Evolutionary conservation across 768 basidiomycete species (phyloP).

Genomic region (Boletus rubescentipes): DNA sequence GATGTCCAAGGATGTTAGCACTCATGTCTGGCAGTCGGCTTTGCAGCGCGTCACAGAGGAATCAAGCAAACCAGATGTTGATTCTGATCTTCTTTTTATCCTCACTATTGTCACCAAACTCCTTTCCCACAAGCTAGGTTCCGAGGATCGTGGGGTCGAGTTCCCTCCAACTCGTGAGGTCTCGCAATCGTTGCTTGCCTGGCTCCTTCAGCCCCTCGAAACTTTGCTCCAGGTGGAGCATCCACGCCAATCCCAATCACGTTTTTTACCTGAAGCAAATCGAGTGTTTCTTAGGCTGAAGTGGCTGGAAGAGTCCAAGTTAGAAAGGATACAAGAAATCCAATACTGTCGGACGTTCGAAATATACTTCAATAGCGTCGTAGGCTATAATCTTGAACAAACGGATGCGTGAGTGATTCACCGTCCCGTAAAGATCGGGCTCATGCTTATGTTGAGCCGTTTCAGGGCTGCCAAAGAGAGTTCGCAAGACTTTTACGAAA

Average conservation of each 20-base stretch:
- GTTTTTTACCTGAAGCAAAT: constrained; percentile 2
- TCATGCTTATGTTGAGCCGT: not conserved
- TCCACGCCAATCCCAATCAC: not conserved
- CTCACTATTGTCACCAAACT: not conserved
- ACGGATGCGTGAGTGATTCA: not conserved
- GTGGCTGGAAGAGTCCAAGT: not conserved
- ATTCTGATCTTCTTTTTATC: constrained; percentile 3
- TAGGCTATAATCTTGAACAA: not conserved
- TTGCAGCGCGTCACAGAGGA: not conserved
- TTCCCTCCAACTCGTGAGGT: not conserved
- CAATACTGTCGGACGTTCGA: constrained; percentile 5
- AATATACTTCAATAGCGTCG: constrained; percentile 1
- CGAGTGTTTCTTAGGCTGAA: not conserved
- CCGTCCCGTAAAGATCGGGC: not conserved
- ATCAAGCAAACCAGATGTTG: not conserved
- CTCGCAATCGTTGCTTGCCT: constrained; percentile 1
- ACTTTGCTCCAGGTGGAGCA: not conserved
- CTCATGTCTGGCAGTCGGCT: not conserved
- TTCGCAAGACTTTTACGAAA: not conserved
- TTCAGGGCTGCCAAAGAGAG: not conserved
- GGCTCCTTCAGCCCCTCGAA: constrained; percentile 1
- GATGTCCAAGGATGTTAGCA: not conserved
- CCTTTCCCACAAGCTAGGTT: not conserved
- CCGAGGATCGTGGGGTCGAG: not conserved
- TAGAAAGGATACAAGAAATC: not conserved